These are phyloP conservation scores for Paracorniculantispora psalliotae DNA, from an alignment of 2,329 filamentous ascomycete genomes.

Conservation along the genomic window DNA sequence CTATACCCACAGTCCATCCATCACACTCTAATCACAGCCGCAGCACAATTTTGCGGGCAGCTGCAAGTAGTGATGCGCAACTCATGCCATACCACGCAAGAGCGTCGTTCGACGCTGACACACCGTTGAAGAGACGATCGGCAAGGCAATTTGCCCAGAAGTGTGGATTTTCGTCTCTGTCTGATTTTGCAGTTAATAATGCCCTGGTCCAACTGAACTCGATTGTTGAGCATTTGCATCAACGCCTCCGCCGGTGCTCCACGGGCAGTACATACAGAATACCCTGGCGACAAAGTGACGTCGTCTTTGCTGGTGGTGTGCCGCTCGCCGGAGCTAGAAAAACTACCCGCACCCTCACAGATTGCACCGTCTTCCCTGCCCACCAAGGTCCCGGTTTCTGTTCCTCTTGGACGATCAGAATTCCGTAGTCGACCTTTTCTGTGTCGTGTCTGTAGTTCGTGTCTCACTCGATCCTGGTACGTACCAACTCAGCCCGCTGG, in stretches of 20 bases:
- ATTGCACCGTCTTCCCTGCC: not conserved
- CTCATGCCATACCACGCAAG: not conserved
- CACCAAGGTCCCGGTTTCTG: not conserved
- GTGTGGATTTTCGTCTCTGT: not conserved
- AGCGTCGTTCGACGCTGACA: not conserved
- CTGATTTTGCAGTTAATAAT: too few relatives aligned
- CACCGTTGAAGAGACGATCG: not conserved
- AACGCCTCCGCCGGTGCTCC: not conserved
- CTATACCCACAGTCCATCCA: not conserved
- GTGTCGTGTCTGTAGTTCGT: not conserved
- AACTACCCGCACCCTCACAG: not conserved
- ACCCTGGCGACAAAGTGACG: constrained; percentile 1
- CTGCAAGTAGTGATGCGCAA: not conserved
- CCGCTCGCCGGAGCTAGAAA: not conserved
- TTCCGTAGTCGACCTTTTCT: not conserved
- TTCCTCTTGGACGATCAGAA: not conserved
- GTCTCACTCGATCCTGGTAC: not conserved
- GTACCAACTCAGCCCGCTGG: not conserved
- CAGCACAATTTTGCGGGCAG: not conserved
- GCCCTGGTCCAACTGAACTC: too few relatives aligned
- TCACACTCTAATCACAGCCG: not conserved
- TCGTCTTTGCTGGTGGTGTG: not conserved
- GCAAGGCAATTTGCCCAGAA: not conserved
- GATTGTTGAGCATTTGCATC: too few relatives aligned
- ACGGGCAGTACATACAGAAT: not conserved